These are phyloP conservation scores for Blastobotrys niveus DNA, from an alignment of 1,139 yeast genomes.

Conservation along the genomic window DNA sequence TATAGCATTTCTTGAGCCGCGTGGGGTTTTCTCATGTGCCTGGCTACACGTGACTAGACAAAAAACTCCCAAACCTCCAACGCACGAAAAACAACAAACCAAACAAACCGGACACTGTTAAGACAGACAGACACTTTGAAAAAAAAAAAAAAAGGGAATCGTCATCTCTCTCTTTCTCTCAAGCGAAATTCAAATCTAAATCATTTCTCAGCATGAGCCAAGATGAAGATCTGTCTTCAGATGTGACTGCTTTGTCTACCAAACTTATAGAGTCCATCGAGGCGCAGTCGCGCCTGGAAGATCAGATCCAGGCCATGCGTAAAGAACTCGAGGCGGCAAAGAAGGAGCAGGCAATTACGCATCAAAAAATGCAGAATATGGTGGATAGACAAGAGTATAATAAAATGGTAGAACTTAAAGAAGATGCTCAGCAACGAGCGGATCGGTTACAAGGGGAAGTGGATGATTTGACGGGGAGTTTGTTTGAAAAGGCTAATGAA, in stretches of 20 bases:
- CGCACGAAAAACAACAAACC: no score
- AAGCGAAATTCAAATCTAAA: no score
- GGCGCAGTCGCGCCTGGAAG: conserved; percentile 36
- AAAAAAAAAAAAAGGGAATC: background rate
- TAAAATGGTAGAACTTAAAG: conserved; percentile 25
- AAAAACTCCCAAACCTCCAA: no score
- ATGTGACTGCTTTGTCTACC: conserved; percentile 34
- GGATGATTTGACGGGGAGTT: conserved; percentile 61
- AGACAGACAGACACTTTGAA: background rate
- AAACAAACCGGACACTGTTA: no score
- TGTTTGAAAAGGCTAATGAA: conserved; percentile 65
- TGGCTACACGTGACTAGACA: no score
- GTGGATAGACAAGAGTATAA: conserved; percentile 26
- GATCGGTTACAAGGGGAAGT: conserved; percentile 55
- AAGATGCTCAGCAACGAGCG: conserved; percentile 48
- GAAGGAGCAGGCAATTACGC: conserved; percentile 25
- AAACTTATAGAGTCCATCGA: conserved; percentile 36
- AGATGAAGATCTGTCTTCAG: conserved; percentile 15
- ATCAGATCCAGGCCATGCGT: conserved; percentile 28
- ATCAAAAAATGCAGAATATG: conserved; percentile 24
- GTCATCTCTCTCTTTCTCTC: no score
- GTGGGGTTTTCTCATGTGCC: no score
- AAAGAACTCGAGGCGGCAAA: conserved; percentile 28
- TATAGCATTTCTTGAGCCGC: no score
- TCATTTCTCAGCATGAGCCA: no score